A percentile compares a stretch with the other conserved stretches of the same genome.
phyloP scores from a whole-genome alignment of 441 rosid species.

The Metrosideros polymorpha region DNA sequence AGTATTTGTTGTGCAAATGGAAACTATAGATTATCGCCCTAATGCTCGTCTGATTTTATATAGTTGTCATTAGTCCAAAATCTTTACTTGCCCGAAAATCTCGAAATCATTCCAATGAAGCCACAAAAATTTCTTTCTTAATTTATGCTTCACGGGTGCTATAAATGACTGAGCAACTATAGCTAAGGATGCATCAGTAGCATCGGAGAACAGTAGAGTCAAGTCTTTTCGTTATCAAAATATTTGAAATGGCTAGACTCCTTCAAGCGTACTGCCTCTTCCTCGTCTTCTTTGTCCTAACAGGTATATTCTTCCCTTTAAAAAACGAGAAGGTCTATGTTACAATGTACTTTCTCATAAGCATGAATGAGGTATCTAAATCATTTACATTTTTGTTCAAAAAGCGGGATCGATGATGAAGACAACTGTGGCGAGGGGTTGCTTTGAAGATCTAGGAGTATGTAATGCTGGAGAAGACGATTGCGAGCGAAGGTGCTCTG shows the following conservation, averaged over 20 bases:
- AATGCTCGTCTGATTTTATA: not conserved
- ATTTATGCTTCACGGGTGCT: not conserved
- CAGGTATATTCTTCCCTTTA: not conserved
- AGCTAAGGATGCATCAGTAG: not conserved
- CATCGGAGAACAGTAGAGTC: too few species aligned
- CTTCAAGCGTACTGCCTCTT: not conserved
- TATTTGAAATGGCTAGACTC: not conserved
- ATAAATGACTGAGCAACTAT: too few species aligned
- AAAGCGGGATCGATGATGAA: not conserved
- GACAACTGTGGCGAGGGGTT: not conserved
- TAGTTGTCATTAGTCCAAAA: not conserved
- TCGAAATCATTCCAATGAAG: not conserved
- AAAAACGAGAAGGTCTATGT: not conserved
- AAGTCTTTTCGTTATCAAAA: too few species aligned
- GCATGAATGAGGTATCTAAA: not conserved
- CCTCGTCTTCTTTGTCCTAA: not conserved
- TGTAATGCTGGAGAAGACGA: too few species aligned
- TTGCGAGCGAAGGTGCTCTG: not conserved
- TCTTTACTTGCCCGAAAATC: not conserved
- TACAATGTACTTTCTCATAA: not conserved
- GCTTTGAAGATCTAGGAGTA: not conserved
- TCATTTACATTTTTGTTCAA: not conserved
- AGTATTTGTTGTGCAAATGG: not conserved
- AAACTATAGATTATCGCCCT: not conserved
- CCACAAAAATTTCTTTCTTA: not conserved